These are phyloP conservation scores for Oryza glaberrima DNA, from an alignment of 176 grass and related monocot species.

Conservation along the genomic window DNA sequence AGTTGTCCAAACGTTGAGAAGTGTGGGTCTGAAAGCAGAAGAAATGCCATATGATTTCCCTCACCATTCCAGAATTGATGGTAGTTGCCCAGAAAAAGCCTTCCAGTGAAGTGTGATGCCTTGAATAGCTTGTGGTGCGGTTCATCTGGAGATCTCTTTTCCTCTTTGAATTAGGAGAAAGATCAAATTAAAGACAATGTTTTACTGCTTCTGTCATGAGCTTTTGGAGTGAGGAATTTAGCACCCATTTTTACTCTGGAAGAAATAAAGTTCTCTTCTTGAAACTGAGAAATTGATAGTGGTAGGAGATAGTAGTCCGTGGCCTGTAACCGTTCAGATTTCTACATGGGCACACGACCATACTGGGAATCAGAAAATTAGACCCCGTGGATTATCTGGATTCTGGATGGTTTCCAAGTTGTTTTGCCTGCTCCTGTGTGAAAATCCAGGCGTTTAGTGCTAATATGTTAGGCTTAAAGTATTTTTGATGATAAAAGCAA, in stretches of 20 bases:
- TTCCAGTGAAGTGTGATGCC: slow-evolving; percentile 49
- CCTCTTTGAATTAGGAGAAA: neutral
- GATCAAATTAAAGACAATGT: neutral
- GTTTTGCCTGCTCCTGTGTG: too few species aligned
- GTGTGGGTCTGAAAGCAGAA: slow-evolving; percentile 61
- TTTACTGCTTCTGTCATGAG: neutral
- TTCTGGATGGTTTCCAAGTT: too few species aligned
- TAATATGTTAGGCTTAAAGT: too few species aligned
- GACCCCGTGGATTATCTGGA: too few species aligned
- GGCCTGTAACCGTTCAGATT: too few species aligned
- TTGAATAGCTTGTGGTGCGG: neutral
- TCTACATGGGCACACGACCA: too few species aligned
- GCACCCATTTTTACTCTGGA: neutral
- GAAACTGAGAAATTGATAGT: neutral
- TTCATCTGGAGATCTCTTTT: neutral
- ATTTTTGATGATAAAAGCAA: too few species aligned
- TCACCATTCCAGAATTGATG: slow-evolving; percentile 72
- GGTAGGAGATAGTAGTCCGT: too few species aligned
- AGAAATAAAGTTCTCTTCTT: neutral
- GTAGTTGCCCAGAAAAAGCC: slow-evolving; percentile 53
- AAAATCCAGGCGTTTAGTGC: too few species aligned
- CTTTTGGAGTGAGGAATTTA: neutral
- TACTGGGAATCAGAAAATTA: too few species aligned
- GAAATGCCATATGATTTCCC: slow-evolving; percentile 76
- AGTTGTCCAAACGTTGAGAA: slow-evolving; percentile 54